These are phyloP conservation scores for Dalbergia oliveri DNA, from an alignment of 306 rosid species.

Conservation along the genomic window DNA sequence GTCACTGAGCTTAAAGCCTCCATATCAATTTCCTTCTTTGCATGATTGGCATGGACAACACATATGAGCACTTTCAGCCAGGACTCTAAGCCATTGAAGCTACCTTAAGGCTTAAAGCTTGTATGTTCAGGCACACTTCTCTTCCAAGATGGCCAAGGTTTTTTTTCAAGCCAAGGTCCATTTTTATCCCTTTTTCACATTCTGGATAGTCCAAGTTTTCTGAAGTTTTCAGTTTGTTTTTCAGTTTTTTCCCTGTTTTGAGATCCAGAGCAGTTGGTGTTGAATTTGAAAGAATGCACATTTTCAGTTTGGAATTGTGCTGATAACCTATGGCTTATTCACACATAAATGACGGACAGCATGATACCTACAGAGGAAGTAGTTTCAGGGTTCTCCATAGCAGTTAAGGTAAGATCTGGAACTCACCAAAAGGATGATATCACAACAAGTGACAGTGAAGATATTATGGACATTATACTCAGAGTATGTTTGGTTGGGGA, in stretches of 20 bases:
- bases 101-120: neutral
- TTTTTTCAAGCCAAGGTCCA: neutral
- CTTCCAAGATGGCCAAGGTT: neutral
- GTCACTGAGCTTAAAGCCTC: no score
- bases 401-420: no score
- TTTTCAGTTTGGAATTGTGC: neutral
- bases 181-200: neutral
- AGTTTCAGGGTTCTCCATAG: neutral
- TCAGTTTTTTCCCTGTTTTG: conserved; percentile 6
- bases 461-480: neutral
- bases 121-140: neutral
- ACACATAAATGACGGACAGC: conserved; percentile 9
- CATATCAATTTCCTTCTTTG: no score
- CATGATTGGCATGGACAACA: neutral
- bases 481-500: no score
- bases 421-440: neutral
- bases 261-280: neutral
- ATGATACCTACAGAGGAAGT: neutral
- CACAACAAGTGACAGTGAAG: neutral
- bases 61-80: neutral
- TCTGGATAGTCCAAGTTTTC: conserved; percentile 6
- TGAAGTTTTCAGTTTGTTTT: neutral
- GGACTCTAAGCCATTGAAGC: neutral
- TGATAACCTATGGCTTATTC: conserved; percentile 17
- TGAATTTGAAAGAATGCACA: conserved; percentile 19